A percentile compares a stretch with the other conserved stretches of the same genome.
These are phyloP conservation scores for Penicillium sp. DNA, from an alignment of 2,329 filamentous ascomycete genomes.

Conservation along the genomic window DNA sequence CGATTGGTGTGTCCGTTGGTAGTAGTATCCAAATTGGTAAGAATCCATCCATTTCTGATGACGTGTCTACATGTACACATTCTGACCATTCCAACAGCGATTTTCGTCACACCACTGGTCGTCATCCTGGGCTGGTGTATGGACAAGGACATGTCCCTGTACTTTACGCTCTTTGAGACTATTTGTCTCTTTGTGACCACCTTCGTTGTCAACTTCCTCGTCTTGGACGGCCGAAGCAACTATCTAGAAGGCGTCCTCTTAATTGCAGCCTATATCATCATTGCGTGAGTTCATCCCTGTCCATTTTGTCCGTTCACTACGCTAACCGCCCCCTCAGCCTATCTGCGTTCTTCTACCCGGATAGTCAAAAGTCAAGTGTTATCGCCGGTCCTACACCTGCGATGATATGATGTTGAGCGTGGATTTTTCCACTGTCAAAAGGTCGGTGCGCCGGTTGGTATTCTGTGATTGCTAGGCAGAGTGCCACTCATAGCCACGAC, in stretches of 20 bases:
- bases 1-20: slow-evolving; percentile 76
- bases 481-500: background rate
- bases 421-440: background rate
- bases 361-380: slow-evolving; percentile 26
- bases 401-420: background rate
- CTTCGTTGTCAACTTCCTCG: slow-evolving; percentile 81
- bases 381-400: slow-evolving; percentile 19
- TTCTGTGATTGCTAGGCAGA: background rate
- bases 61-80: background rate
- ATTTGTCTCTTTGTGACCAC: slow-evolving; percentile 78
- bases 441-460: background rate
- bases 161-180: slow-evolving; percentile 62
- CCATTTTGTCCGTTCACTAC: background rate
- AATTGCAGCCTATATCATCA: slow-evolving; percentile 76
- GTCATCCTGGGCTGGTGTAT: slow-evolving; percentile 75
- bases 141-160: slow-evolving; percentile 65
- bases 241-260: slow-evolving; percentile 76
- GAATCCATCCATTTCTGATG: background rate
- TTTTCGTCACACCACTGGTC: slow-evolving; percentile 74
- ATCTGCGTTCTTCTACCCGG: slow-evolving; percentile 44
- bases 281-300: slow-evolving; percentile 52
- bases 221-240: slow-evolving; percentile 77
- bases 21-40: slow-evolving; percentile 71
- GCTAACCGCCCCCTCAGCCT: slow-evolving; percentile 32
- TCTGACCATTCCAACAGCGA: slow-evolving; percentile 43